phyloP scores from a whole-genome alignment of 1,284 basidiomycete species.

The Ustanciosporium gigantosporum region DNA sequence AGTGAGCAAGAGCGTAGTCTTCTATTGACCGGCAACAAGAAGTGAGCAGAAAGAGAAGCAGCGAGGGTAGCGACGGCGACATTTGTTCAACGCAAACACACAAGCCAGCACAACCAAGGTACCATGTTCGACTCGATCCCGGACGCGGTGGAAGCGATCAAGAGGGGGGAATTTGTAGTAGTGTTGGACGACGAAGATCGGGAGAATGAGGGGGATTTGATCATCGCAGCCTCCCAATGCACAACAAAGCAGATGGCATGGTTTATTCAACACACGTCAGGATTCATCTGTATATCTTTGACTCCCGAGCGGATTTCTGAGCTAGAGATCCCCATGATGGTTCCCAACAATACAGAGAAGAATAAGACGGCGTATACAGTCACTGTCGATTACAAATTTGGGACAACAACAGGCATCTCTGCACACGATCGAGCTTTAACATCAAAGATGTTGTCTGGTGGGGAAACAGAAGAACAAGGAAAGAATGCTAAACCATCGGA shows the following conservation, averaged over 20 bases:
- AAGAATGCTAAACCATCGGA: conserved; percentile 64
- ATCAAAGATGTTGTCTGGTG: conserved; percentile 78
- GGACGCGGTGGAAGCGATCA: conserved; percentile 43
- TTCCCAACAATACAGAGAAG: conserved; percentile 83
- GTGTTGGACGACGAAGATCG: conserved; percentile 60
- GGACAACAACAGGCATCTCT: conserved; percentile 95
- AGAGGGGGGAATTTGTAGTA: conserved; percentile 53
- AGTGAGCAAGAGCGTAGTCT: too few species aligned
- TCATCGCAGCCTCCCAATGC: conserved; percentile 61
- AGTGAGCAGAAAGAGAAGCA: too few species aligned
- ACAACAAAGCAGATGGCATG: conserved; percentile 98
- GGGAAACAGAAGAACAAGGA: too few species aligned
- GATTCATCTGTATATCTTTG: conserved; percentile 90
- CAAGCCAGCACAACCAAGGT: too few species aligned
- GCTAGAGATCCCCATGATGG: conserved; percentile 92
- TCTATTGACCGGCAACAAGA: too few species aligned
- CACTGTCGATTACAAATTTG: conserved; percentile 87
- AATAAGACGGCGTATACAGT: conserved; percentile 96
- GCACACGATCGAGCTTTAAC: conserved; percentile 91
- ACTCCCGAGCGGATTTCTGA: conserved; percentile 75
- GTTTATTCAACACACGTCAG: conserved; percentile 86
- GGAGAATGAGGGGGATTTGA: conserved; percentile 60
- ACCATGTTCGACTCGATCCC: conserved; percentile 52
- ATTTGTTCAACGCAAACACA: too few species aligned
- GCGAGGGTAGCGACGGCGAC: too few species aligned